phyloP scores from a whole-genome alignment of 108 stramenopile species.

The Cylindrotheca fusiformis region DNA sequence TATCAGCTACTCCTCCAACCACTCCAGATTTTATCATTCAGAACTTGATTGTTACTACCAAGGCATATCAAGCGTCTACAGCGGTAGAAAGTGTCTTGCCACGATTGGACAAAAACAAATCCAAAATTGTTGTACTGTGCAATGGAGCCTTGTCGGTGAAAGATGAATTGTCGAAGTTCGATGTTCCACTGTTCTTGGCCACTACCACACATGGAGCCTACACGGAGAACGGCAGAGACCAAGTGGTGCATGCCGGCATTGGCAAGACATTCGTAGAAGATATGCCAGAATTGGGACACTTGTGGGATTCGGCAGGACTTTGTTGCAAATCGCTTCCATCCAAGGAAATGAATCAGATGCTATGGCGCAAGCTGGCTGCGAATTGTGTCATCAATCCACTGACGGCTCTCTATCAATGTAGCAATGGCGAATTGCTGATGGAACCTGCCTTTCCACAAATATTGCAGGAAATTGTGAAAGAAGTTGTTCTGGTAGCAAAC shows the following conservation, averaged over 20 bases:
- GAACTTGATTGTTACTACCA: slow-evolving; percentile 49
- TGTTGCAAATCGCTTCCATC: slow-evolving; percentile 12
- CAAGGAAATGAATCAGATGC: slow-evolving; percentile 38
- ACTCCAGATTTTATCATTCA: slow-evolving; percentile 15
- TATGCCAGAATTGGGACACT: slow-evolving; percentile 7
- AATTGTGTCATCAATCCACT: slow-evolving; percentile 81
- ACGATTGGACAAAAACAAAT: slow-evolving; percentile 9
- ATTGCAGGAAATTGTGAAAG: slow-evolving; percentile 12
- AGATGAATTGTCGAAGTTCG: slow-evolving; percentile 27
- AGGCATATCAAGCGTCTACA: slow-evolving; percentile 39
- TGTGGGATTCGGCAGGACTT: slow-evolving; percentile 36
- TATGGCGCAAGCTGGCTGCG: slow-evolving; percentile 75
- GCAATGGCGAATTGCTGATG: slow-evolving; percentile 43
- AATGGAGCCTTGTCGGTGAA: slow-evolving; percentile 55
- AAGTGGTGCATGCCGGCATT: slow-evolving; percentile 39
- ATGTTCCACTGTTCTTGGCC: slow-evolving; percentile 25
- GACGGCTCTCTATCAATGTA: slow-evolving; percentile 47
- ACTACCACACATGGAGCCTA: slow-evolving; percentile 52
- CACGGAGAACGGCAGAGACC: slow-evolving; percentile 12
- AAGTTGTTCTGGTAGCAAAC: slow-evolving; percentile 21
- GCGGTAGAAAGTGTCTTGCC: slow-evolving; percentile 34
- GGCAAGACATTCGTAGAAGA: slow-evolving; percentile 37
- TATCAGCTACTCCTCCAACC: neutral
- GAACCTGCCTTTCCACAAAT: slow-evolving; percentile 17
- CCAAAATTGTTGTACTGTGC: slow-evolving; percentile 36